Conservation (phyloP, 257 asterid species). For the Salvia miltiorrhiza region DNA sequence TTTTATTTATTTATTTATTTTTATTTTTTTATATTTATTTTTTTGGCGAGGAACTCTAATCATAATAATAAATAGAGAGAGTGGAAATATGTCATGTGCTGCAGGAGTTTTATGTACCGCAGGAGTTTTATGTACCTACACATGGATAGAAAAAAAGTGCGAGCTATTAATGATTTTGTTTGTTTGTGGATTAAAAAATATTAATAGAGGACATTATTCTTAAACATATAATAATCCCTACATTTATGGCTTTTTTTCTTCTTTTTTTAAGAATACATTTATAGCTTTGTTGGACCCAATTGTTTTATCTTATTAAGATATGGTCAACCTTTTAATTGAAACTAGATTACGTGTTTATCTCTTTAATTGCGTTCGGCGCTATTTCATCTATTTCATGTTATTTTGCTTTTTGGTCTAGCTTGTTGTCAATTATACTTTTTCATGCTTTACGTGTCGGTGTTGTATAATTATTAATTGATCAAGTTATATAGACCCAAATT, state of each 20-base stretch:
- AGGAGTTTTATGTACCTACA: slow-evolving; percentile 9
- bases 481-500: too few species aligned
- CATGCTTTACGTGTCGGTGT: too few species aligned
- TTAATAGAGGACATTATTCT: not conserved
- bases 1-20: too few species aligned
- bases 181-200: slow-evolving; percentile 5
- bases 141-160: slow-evolving; percentile 12
- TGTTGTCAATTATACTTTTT: too few species aligned
- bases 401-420: too few species aligned
- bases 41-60: too few species aligned
- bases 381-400: not conserved
- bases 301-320: not conserved
- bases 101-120: slow-evolving; percentile 16
- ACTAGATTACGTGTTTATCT: not conserved
- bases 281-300: slow-evolving; percentile 18
- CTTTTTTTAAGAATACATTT: too few species aligned
- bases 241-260: slow-evolving; percentile 8
- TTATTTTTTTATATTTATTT: too few species aligned
- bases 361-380: not conserved
- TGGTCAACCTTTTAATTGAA: not conserved
- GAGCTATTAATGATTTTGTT: slow-evolving; percentile 14
- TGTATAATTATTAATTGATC: too few species aligned
- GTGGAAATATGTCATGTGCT: not conserved
- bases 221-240: not conserved
- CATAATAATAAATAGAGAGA: not conserved